Percentiles rank a stretch among this genome's conserved stretches.
Conservation (phyloP, 345 rosid genomes). For the Syzygium aromaticum region DNA sequence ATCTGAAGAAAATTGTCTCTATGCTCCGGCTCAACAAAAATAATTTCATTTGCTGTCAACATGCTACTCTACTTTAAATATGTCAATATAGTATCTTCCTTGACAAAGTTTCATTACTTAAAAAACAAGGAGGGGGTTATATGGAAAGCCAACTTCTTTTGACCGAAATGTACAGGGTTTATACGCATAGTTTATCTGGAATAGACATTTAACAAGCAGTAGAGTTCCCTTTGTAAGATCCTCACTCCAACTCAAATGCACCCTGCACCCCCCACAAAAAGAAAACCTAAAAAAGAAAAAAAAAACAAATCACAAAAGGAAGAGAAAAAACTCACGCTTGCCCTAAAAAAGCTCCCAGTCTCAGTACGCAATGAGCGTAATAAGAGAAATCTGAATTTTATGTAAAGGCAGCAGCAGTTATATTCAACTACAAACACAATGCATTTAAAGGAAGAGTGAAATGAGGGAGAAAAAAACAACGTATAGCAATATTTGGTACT, state of each 20-base stretch:
- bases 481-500: background rate
- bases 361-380: rapidly evolving
- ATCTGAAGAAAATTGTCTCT: background rate
- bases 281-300: background rate
- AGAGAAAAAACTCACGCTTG: background rate
- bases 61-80: background rate
- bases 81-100: background rate
- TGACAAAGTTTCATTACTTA: background rate
- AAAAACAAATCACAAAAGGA: background rate
- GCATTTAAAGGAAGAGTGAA: background rate
- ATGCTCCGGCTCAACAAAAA: background rate
- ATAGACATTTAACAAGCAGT: background rate
- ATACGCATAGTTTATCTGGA: background rate
- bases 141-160: background rate
- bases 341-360: background rate
- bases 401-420: background rate
- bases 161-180: background rate
- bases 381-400: background rate
- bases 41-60: background rate
- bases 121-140: background rate
- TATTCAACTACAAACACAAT: background rate
- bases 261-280: background rate
- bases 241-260: background rate
- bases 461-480: background rate
- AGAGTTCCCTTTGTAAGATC: background rate